Conservation (phyloP, 75 land plant species). For the Selaginella tamariscina region DNA sequence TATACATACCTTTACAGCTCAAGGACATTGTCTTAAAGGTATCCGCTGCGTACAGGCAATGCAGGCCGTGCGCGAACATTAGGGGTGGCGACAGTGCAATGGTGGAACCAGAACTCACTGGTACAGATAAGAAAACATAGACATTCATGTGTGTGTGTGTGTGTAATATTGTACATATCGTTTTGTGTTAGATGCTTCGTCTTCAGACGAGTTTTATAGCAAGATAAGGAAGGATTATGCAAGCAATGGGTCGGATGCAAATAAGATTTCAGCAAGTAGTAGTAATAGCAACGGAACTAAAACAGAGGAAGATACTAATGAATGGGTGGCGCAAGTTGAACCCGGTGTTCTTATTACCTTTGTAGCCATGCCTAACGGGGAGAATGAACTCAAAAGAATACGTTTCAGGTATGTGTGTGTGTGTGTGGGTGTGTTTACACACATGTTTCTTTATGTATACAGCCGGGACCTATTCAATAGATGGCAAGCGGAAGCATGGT, state of each 20-base stretch:
- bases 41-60: conserved; percentile 62
- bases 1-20: conserved; percentile 37
- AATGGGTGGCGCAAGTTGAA: conserved; percentile 97
- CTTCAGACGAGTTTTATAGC: too few species aligned
- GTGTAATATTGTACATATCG: too few species aligned
- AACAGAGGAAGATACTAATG: conserved; percentile 48
- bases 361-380: conserved; percentile 61
- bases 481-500: conserved; percentile 94
- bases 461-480: conserved; percentile 94
- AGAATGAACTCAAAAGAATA: conserved; percentile 85
- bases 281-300: conserved; percentile 44
- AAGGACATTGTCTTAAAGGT: conserved; percentile 85
- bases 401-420: conserved; percentile 61
- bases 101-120: too few species aligned
- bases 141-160: too few species aligned
- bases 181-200: too few species aligned
- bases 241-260: too few species aligned
- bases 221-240: too few species aligned
- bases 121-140: too few species aligned
- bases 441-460: conserved; percentile 5
- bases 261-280: conserved; percentile 17
- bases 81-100: too few species aligned
- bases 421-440: conserved; percentile 1
- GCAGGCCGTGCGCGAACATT: conserved; percentile 58
- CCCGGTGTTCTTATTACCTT: conserved; percentile 94